Percentiles rank a stretch among this genome's conserved stretches.
phyloP scores from a whole-genome alignment of 2,329 filamentous ascomycete genomes.

The Aspergillus versicolor region DNA sequence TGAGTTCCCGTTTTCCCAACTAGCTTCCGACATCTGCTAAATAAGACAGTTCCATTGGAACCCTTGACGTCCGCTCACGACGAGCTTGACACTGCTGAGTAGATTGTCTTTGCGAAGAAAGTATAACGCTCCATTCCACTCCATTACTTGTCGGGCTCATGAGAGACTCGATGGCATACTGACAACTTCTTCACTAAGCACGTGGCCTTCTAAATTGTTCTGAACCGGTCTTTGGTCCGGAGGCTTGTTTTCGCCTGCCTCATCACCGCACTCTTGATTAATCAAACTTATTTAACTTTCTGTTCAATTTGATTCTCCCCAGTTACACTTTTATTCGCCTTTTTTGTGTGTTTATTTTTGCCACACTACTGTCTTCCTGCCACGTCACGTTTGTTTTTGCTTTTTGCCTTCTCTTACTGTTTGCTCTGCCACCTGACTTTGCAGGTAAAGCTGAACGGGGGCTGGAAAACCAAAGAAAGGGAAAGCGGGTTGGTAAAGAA shows the following conservation, averaged over 20 bases:
- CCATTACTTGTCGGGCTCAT: background rate
- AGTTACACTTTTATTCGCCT: too few species aligned
- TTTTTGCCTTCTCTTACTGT: slow-evolving; percentile 4
- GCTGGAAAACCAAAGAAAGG: slow-evolving; percentile 11
- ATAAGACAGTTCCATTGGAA: slow-evolving; percentile 57
- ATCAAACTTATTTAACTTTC: background rate
- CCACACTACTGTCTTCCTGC: slow-evolving; percentile 5
- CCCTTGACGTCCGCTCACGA: slow-evolving; percentile 83
- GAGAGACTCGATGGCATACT: background rate
- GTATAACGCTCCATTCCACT: background rate
- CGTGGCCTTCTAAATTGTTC: background rate
- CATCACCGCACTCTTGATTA: background rate
- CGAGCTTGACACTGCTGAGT: slow-evolving; percentile 93
- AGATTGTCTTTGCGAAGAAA: slow-evolving; percentile 32
- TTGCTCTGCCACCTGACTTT: slow-evolving; percentile 9
- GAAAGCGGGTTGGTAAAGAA: background rate
- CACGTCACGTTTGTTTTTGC: background rate
- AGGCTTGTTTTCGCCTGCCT: slow-evolving; percentile 1
- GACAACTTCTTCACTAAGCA: background rate
- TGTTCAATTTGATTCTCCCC: background rate
- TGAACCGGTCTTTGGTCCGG: background rate
- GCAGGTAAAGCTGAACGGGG: slow-evolving; percentile 9
- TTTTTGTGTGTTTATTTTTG: background rate
- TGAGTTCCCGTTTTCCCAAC: slow-evolving; percentile 38
- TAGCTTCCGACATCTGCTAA: slow-evolving; percentile 12